Percentiles rank a stretch among this genome's conserved stretches.
These are phyloP conservation scores for Vitis rupestris DNA, from an alignment of 164 flowering plant species.

Conservation along the genomic window DNA sequence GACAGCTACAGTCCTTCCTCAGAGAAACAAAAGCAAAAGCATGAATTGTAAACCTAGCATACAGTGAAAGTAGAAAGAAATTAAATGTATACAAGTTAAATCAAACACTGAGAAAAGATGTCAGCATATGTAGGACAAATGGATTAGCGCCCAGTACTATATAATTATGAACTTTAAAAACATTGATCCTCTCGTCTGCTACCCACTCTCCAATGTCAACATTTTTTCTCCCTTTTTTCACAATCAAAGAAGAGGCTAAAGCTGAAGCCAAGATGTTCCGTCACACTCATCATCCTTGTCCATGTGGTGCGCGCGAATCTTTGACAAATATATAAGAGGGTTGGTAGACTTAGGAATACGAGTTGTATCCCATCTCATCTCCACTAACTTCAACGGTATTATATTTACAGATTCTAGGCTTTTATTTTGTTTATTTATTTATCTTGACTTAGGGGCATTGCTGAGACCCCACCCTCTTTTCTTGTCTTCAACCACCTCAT, in stretches of 20 bases:
- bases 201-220: too few species aligned
- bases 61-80: conserved; percentile 2
- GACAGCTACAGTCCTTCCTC: too few species aligned
- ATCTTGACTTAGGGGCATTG: too few species aligned
- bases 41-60: conserved; percentile 4
- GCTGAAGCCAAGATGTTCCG: conserved; percentile 16
- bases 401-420: too few species aligned
- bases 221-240: neutral
- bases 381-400: neutral
- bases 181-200: too few species aligned
- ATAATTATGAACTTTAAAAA: too few species aligned
- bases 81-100: neutral
- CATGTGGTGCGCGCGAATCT: conserved; percentile 29
- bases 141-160: conserved; percentile 6
- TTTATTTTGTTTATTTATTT: too few species aligned
- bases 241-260: conserved; percentile 16
- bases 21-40: neutral
- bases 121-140: neutral
- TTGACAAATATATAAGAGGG: neutral
- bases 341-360: conserved; percentile 11
- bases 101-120: neutral
- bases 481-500: too few species aligned
- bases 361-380: conserved; percentile 9
- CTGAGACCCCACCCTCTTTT: too few species aligned
- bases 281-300: conserved; percentile 27